A percentile compares a stretch with the other conserved stretches of the same genome.
phyloP scores from a whole-genome alignment of 2,329 filamentous ascomycete genomes.

The Lachnellula cervina region DNA sequence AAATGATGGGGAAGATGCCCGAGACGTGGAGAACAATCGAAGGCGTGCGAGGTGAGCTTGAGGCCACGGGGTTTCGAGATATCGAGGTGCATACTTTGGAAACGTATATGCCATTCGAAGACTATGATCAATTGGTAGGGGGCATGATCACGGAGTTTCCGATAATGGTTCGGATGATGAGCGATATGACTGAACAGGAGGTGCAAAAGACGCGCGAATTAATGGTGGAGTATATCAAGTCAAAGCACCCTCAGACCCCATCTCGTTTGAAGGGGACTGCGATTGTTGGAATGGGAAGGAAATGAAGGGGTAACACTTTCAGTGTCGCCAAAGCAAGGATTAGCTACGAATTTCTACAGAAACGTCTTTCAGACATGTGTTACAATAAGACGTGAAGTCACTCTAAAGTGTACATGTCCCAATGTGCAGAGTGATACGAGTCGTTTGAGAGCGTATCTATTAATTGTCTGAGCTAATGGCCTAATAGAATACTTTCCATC shows the following conservation, averaged over 20 bases:
- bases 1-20: background rate
- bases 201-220: background rate
- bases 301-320: background rate
- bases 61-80: constrained; percentile 3
- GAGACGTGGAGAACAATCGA: constrained; percentile 2
- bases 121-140: background rate
- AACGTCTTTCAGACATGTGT: too few species aligned
- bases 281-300: constrained; percentile 6
- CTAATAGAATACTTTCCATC: too few species aligned
- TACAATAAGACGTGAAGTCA: too few species aligned
- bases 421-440: too few species aligned
- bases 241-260: background rate
- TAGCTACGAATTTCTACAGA: too few species aligned
- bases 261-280: background rate
- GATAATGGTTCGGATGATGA: constrained; percentile 1
- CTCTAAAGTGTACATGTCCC: too few species aligned
- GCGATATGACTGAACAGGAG: background rate
- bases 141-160: constrained; percentile 3
- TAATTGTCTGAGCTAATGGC: too few species aligned
- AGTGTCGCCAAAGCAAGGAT: too few species aligned
- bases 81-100: constrained; percentile 2
- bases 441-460: too few species aligned
- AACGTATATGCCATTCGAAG: constrained; percentile 7
- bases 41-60: constrained; percentile 2
- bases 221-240: constrained; percentile 3